Evolutionary conservation across 2,329 filamentous ascomycete genomes (phyloP), one percentile per base, ranked within the genome.

Genomic region (Fusarium lateritium): DNA sequence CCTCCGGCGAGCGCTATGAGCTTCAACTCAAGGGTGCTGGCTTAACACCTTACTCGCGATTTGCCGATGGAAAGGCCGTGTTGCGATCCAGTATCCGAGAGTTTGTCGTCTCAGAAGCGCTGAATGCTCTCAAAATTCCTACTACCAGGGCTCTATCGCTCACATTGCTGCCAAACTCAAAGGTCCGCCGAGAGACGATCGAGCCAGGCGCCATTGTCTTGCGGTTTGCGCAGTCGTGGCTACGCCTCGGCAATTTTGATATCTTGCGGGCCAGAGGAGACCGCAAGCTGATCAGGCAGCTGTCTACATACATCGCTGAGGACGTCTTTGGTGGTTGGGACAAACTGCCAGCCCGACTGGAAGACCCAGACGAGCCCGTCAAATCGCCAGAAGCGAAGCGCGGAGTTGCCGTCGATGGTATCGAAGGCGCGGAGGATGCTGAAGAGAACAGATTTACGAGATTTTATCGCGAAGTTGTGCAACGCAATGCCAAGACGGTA

Each of bases 171-270:
- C 93, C 93, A 0, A 85, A 93, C 52, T 85, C 87, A 31, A 89
- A 86, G 65, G 94, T 98, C 0, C 78, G 89, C 34, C 87, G 96
- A 57, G 96, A 99, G 81, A 88, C 87, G 6, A 80, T 92, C 4
- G 96, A 99, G 79, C 94, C 95, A 0, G 95, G 94, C 15, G 96
- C 96, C 11, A 96, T 99, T 63, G 96, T 99, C 14, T 87, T 93
- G 28, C 89, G 96, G 13, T 98, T 98, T 76, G 96, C 96, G 1
- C 90, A 97, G 78, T 91, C 88, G 19, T 99, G 96, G 96, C 80
- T 99, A 45, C 87, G 96, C 24, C 89, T 99, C 51, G 96, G 96
- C n/a, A 98, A 92, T 21, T 99, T 99, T 76, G 97, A 99, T 75
- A 86, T 99, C n/a, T 86, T 94, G 10, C 89, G 94, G 39, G 91